A percentile compares a stretch with the other conserved stretches of the same genome.
Evolutionary conservation across 768 basidiomycete species (phyloP).

Genomic region (Mycena sanguinolenta): DNA sequence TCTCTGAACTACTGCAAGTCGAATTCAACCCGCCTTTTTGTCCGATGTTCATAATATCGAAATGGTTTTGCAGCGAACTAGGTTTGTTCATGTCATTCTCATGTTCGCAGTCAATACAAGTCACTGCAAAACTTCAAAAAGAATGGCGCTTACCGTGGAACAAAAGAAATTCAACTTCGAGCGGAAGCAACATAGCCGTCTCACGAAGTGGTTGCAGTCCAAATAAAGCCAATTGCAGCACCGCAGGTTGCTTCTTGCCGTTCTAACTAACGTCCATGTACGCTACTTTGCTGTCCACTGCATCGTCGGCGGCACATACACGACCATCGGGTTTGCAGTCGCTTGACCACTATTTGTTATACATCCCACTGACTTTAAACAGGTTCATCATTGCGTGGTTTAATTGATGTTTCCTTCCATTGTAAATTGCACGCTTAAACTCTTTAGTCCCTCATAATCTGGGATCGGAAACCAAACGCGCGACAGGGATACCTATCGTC

Average conservation of each 20-base stretch:
- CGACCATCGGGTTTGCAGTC: slow-evolving; percentile 67
- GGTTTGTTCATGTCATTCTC: too few relatives aligned
- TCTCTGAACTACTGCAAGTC: too few relatives aligned
- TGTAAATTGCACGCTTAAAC: slow-evolving; percentile 2
- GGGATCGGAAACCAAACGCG: slow-evolving; percentile 83
- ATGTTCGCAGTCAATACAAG: too few relatives aligned
- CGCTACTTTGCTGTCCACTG: slow-evolving; percentile 86
- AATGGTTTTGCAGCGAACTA: too few relatives aligned
- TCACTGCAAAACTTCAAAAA: too few relatives aligned
- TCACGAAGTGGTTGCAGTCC: too few relatives aligned
- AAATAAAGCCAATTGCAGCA: neutral
- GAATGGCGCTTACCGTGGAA: too few relatives aligned
- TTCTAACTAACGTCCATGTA: slow-evolving; percentile 67
- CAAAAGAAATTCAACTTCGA: too few relatives aligned
- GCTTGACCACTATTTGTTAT: too few relatives aligned
- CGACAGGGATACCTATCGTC: slow-evolving; percentile 82
- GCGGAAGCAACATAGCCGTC: too few relatives aligned
- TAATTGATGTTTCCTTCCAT: slow-evolving; percentile 46
- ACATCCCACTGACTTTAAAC: neutral
- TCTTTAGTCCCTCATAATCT: slow-evolving; percentile 77
- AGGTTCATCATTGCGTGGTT: slow-evolving; percentile 81
- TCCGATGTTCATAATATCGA: too few relatives aligned
- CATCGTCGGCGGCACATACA: slow-evolving; percentile 83
- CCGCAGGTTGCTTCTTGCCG: slow-evolving; percentile 67
- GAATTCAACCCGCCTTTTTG: too few relatives aligned